These are phyloP conservation scores for Myochromella boudieri DNA, from an alignment of 768 basidiomycete species.

Conservation along the genomic window DNA sequence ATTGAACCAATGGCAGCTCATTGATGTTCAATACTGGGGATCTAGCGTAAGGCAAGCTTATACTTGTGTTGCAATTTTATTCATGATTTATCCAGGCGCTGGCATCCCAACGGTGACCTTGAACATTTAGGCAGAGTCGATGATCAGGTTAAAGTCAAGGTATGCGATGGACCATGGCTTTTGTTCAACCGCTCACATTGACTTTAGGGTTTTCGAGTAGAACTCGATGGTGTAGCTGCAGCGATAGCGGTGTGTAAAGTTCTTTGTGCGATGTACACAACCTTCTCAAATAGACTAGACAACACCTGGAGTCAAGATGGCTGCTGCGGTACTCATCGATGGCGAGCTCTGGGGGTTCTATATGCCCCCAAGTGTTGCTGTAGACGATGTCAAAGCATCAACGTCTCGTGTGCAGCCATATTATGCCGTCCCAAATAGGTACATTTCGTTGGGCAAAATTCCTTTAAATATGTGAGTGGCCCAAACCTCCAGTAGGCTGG, in stretches of 20 bases:
- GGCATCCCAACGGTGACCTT: slow-evolving; percentile 51
- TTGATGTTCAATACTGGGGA: slow-evolving; percentile 67
- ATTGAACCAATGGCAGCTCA: slow-evolving; percentile 16
- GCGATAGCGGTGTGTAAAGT: slow-evolving; percentile 48
- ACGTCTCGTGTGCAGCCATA: slow-evolving; percentile 54
- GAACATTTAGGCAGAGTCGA: slow-evolving; percentile 59
- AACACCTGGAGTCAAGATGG: slow-evolving; percentile 31
- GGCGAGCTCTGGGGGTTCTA: slow-evolving; percentile 56
- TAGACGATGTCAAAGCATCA: slow-evolving; percentile 41
- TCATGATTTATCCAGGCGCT: slow-evolving; percentile 32
- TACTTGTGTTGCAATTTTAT: background rate
- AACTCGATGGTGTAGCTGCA: slow-evolving; percentile 57
- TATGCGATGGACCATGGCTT: slow-evolving; percentile 15
- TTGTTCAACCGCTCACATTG: background rate
- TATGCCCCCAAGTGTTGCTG: slow-evolving; percentile 36
- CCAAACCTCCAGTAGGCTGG: background rate
- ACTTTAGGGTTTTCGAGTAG: slow-evolving; percentile 55
- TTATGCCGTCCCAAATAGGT: slow-evolving; percentile 54
- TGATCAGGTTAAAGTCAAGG: slow-evolving; percentile 64
- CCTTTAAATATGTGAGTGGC: slow-evolving; percentile 48
- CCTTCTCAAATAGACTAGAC: background rate
- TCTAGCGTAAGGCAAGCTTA: slow-evolving; percentile 36
- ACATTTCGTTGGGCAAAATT: slow-evolving; percentile 41
- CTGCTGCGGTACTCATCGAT: slow-evolving; percentile 51
- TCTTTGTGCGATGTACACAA: background rate